A percentile compares a stretch with the other conserved stretches of the same genome.
Conservation (phyloP, 192 early-diverging fungal species). For the Coemansia furcata region DNA sequence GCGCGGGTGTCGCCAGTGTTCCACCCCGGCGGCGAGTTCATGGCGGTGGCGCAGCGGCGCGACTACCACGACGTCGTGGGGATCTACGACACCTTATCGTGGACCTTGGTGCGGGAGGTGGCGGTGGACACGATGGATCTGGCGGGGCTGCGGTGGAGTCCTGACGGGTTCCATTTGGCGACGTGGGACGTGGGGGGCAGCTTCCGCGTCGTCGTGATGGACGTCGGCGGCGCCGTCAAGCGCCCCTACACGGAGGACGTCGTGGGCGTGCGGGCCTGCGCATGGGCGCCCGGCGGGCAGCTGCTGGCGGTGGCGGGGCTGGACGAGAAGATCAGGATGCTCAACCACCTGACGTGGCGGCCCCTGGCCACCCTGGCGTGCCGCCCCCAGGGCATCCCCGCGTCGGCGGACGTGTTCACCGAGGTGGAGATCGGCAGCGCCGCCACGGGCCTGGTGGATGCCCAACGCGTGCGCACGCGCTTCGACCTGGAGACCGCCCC, state of each 20-base stretch:
- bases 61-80: slow-evolving; percentile 47
- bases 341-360: slow-evolving; percentile 50
- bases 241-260: slow-evolving; percentile 14
- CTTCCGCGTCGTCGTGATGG: slow-evolving; percentile 18
- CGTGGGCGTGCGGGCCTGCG: slow-evolving; percentile 25
- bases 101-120: slow-evolving; percentile 38
- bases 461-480: slow-evolving; percentile 14
- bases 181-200: slow-evolving; percentile 34
- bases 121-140: slow-evolving; percentile 26
- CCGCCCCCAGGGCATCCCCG: slow-evolving; percentile 1
- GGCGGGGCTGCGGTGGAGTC: slow-evolving; percentile 31
- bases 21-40: slow-evolving; percentile 32
- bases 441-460: too few relatives aligned
- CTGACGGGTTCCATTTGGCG: slow-evolving; percentile 43
- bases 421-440: slow-evolving; percentile 26
- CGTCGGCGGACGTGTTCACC: slow-evolving; percentile 31
- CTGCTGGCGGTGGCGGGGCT: slow-evolving; percentile 39
- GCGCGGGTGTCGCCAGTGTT: slow-evolving; percentile 17
- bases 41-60: slow-evolving; percentile 50
- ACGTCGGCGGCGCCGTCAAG: slow-evolving; percentile 39
- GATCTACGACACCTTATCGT: slow-evolving; percentile 34
- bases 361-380: slow-evolving; percentile 29
- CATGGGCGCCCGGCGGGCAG: slow-evolving; percentile 43
- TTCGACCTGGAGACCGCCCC: slow-evolving; percentile 16
- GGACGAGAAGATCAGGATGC: slow-evolving; percentile 31